These are phyloP conservation scores for Gossypium sturtianum DNA, from an alignment of 345 rosid species.

Conservation along the genomic window DNA sequence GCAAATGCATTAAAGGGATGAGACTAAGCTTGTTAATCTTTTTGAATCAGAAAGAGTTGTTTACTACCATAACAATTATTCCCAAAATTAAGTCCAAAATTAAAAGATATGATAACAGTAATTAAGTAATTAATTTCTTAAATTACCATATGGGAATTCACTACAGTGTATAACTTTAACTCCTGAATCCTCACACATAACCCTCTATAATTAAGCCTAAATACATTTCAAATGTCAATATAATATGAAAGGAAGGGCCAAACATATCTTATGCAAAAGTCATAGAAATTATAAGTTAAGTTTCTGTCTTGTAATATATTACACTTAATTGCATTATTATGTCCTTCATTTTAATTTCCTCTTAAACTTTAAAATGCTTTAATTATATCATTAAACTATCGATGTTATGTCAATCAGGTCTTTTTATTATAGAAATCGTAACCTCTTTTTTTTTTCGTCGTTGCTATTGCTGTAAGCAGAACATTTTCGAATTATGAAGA, in stretches of 20 bases:
- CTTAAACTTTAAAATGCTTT: no score
- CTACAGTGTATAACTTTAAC: neutral
- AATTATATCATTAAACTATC: no score
- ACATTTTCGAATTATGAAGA: no score
- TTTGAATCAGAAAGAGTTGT: constrained; percentile 8
- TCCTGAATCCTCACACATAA: neutral
- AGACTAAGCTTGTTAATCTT: neutral
- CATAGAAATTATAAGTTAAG: neutral
- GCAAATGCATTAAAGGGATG: no score
- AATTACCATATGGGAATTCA: neutral
- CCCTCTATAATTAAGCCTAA: neutral
- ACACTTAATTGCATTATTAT: no score
- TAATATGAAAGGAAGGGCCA: neutral
- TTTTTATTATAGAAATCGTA: no score
- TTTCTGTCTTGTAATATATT: neutral
- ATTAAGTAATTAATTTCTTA: neutral
- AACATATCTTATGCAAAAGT: neutral
- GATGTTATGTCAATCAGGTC: no score
- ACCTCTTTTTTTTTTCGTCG: no score
- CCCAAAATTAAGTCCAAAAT: constrained; percentile 4
- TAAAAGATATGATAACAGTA: neutral
- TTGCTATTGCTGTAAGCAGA: no score
- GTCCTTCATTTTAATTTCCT: no score
- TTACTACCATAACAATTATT: constrained; percentile 3
- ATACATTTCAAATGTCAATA: neutral